phyloP scores from a whole-genome alignment of 2,329 filamentous ascomycete genomes.

The Phyllosticta paracitricarpa region DNA sequence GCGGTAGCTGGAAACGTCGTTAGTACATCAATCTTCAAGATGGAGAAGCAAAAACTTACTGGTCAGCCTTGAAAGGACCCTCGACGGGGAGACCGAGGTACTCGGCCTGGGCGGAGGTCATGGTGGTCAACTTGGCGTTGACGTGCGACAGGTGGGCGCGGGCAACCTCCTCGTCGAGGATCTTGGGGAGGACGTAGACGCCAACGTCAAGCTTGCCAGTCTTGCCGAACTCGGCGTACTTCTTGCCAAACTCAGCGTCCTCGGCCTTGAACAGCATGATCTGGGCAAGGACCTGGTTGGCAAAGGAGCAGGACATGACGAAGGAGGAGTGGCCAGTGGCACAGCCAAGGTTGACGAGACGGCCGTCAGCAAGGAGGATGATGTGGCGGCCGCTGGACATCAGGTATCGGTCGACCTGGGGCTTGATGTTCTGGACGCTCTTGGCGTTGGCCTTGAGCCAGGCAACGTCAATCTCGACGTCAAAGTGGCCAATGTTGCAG shows the following conservation, averaged over 20 bases:
- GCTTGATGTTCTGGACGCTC: slow-evolving; percentile 97
- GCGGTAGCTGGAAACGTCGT: slow-evolving; percentile 14
- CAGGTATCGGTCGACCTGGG: slow-evolving; percentile 95
- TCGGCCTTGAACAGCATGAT: slow-evolving; percentile 95
- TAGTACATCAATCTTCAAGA: slow-evolving; percentile 21
- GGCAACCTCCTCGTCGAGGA: slow-evolving; percentile 97
- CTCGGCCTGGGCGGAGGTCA: slow-evolving; percentile 80
- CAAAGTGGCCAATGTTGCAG: slow-evolving; percentile 99
- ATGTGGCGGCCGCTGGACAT: slow-evolving; percentile 93
- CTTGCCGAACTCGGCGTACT: slow-evolving; percentile 95
- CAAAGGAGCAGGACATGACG: slow-evolving; percentile 99
- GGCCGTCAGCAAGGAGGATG: slow-evolving; percentile 96
- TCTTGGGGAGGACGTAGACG: slow-evolving; percentile 97
- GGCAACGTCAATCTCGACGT: slow-evolving; percentile 99
- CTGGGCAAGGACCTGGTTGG: slow-evolving; percentile 99
- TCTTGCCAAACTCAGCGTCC: slow-evolving; percentile 77
- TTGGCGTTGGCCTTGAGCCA: slow-evolving; percentile 97
- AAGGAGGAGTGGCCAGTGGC: slow-evolving; percentile 99
- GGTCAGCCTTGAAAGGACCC: slow-evolving; percentile 94
- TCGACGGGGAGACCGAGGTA: slow-evolving; percentile 80
- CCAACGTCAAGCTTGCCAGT: slow-evolving; percentile 80
- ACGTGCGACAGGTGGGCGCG: slow-evolving; percentile 85
- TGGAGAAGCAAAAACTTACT: slow-evolving; percentile 44
- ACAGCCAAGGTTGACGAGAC: slow-evolving; percentile 98
- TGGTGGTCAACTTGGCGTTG: slow-evolving; percentile 85